Evolutionary conservation across 345 rosid species (phyloP).

Genomic region (Eutrema heterophyllum): DNA sequence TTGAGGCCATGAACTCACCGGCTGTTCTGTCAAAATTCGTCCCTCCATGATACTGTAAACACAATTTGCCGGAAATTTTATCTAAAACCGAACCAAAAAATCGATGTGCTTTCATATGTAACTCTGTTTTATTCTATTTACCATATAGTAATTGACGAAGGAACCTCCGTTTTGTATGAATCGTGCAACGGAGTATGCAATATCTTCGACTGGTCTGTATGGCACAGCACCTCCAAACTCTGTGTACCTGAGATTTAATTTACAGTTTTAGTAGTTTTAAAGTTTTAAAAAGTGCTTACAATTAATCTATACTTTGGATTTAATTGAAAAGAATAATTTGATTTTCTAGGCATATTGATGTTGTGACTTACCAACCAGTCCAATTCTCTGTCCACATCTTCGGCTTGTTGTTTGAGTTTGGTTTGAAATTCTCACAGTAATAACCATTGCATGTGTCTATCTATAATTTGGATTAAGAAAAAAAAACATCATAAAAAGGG

Average conservation of each 20-base stretch:
- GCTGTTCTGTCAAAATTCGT: conserved; percentile 92
- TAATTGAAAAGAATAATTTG: background rate
- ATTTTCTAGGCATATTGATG: background rate
- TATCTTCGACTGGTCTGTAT: conserved; percentile 73
- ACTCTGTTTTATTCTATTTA: conserved; percentile 20
- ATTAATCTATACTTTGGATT: background rate
- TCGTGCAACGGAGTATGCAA: conserved; percentile 73
- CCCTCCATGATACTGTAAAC: conserved; percentile 83
- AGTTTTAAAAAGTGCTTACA: too few relatives aligned
- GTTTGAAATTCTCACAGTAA: conserved; percentile 72
- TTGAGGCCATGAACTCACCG: conserved; percentile 94
- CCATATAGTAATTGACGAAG: conserved; percentile 85
- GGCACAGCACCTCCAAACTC: conserved; percentile 75
- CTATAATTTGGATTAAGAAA: conserved; percentile 27
- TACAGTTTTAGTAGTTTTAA: background rate
- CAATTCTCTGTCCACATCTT: conserved; percentile 97
- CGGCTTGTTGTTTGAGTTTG: conserved; percentile 60
- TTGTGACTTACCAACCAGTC: conserved; percentile 78
- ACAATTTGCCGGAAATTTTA: background rate
- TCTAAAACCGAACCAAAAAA: background rate
- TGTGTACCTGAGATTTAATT: conserved; percentile 42
- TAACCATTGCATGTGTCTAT: conserved; percentile 88
- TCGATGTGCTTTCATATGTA: background rate
- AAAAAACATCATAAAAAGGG: background rate
- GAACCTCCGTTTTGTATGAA: conserved; percentile 85